Conservation (phyloP, 192 early-diverging fungal genomes). For the Coemansia sp. region DNA sequence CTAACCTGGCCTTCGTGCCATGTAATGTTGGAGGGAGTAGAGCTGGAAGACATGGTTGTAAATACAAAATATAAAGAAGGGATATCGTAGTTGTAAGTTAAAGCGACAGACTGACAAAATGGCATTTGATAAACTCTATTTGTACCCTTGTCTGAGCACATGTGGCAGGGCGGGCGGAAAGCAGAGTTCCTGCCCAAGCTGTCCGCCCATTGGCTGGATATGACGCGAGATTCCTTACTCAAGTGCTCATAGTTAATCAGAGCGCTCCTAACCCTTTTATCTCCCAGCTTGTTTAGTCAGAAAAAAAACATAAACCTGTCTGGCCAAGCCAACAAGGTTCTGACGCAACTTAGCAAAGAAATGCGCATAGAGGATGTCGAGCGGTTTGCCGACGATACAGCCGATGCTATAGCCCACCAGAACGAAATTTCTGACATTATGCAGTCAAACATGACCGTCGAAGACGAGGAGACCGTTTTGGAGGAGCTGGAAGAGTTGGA, state of each 20-base stretch:
- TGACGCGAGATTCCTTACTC: neutral
- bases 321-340: neutral
- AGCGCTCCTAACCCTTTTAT: neutral
- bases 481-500: conserved; percentile 75
- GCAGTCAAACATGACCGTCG: conserved; percentile 68
- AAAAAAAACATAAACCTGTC: too few species aligned
- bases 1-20: conserved; percentile 83
- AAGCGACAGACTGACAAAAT: neutral
- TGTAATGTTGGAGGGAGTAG: conserved; percentile 80
- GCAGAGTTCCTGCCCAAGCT: neutral
- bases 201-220: conserved; percentile 19
- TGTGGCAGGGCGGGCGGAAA: neutral
- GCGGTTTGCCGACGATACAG: conserved; percentile 93
- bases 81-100: neutral
- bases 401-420: conserved; percentile 95
- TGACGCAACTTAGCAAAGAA: conserved; percentile 76
- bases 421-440: conserved; percentile 75
- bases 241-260: neutral
- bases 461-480: conserved; percentile 87
- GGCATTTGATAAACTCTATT: neutral
- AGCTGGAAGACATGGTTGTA: conserved; percentile 7
- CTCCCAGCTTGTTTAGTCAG: neutral
- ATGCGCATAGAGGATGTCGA: conserved; percentile 91
- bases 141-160: neutral
- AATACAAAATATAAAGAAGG: neutral